phyloP scores from a whole-genome alignment of 306 rosid species.

The Ceratonia siliqua region DNA sequence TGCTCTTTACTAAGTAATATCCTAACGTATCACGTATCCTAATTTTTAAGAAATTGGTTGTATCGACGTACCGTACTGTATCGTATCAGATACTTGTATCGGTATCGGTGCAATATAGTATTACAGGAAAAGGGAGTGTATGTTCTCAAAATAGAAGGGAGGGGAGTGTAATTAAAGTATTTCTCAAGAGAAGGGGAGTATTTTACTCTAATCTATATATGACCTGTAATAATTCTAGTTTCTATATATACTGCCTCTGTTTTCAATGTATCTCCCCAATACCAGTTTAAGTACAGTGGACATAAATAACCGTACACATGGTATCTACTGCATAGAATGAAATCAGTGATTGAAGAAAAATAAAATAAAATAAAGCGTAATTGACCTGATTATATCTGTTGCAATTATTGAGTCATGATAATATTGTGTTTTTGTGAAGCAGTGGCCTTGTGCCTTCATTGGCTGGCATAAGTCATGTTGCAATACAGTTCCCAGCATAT shows the following conservation, averaged over 20 bases:
- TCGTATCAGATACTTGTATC: too few relatives aligned
- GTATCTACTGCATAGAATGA: not conserved
- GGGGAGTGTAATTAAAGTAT: too few relatives aligned
- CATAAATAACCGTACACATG: not conserved
- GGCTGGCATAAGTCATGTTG: slow-evolving; percentile 98
- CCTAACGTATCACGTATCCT: too few relatives aligned
- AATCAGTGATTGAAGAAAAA: not conserved
- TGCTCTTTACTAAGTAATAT: too few relatives aligned
- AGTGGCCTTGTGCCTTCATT: slow-evolving; percentile 93
- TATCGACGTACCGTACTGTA: too few relatives aligned
- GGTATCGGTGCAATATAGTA: too few relatives aligned
- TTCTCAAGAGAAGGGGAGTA: too few relatives aligned
- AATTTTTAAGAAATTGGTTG: too few relatives aligned
- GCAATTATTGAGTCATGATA: slow-evolving; percentile 10
- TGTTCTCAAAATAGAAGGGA: too few relatives aligned
- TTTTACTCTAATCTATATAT: slow-evolving; percentile 16
- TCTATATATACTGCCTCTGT: not conserved
- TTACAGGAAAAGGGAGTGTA: too few relatives aligned
- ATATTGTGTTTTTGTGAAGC: slow-evolving; percentile 42
- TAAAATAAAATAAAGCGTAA: not conserved
- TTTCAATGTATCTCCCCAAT: not conserved
- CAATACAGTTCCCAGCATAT: slow-evolving; percentile 87
- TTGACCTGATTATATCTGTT: not conserved
- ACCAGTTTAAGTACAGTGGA: not conserved
- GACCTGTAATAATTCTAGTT: not conserved